A percentile compares a stretch with the other conserved stretches of the same genome.
Conservation (phyloP, 306 rosid species). For the Prunus campanulata region DNA sequence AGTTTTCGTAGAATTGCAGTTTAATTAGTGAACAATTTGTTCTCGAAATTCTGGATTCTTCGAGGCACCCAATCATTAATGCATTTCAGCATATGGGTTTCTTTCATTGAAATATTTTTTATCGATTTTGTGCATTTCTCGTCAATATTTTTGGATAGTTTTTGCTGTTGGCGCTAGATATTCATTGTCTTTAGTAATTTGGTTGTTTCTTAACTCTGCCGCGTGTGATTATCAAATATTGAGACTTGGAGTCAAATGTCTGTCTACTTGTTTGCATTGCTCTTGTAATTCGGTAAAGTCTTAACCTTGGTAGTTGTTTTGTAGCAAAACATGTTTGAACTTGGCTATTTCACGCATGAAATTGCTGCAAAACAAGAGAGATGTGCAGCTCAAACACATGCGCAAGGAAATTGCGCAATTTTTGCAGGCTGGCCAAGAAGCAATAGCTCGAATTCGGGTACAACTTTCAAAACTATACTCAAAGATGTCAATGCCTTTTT, state of each 20-base stretch:
- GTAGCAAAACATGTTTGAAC: slow-evolving; percentile 85
- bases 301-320: slow-evolving; percentile 23
- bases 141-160: neutral
- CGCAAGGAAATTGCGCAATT: slow-evolving; percentile 92
- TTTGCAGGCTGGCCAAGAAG: slow-evolving; percentile 93
- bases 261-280: neutral
- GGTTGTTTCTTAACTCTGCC: neutral
- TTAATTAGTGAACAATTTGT: neutral
- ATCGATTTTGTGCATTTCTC: neutral
- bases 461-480: slow-evolving; percentile 19
- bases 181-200: neutral
- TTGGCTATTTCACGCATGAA: slow-evolving; percentile 86
- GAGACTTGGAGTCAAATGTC: neutral
- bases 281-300: neutral
- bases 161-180: neutral
- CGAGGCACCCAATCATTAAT: slow-evolving; percentile 5
- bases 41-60: slow-evolving; percentile 2
- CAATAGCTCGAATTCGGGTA: slow-evolving; percentile 94
- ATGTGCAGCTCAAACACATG: slow-evolving; percentile 79
- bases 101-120: neutral
- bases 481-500: slow-evolving; percentile 3
- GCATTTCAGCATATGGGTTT: slow-evolving; percentile 20
- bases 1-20: neutral
- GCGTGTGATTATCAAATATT: neutral
- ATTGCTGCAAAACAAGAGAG: slow-evolving; percentile 95